Conservation (phyloP, 139 green algal species). For the Dunaliella primolecta region DNA sequence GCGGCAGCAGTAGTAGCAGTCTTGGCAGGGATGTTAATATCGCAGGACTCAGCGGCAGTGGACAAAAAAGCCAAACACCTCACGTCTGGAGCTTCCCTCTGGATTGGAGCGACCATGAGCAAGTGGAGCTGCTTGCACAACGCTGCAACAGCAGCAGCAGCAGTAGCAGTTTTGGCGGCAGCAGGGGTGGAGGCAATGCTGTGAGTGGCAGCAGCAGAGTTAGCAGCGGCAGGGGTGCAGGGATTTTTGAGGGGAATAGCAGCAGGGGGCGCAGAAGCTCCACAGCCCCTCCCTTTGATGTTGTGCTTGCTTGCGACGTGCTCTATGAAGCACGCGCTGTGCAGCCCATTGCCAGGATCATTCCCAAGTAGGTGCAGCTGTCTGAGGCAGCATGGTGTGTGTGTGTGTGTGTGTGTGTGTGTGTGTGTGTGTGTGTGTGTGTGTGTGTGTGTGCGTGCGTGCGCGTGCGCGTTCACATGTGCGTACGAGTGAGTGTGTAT, state of each 20-base stretch:
- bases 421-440: background rate
- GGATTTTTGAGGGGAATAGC: background rate
- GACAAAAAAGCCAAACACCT: too few relatives aligned
- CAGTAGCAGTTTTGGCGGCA: background rate
- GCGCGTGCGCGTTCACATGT: too few relatives aligned
- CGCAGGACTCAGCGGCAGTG: too few relatives aligned
- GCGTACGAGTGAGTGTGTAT: too few relatives aligned
- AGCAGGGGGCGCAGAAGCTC: background rate
- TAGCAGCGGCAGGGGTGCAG: background rate
- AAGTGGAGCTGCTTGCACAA: background rate
- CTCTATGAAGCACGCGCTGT: slow-evolving; percentile 61
- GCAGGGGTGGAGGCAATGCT: slow-evolving; percentile 10
- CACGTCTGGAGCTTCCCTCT: background rate
- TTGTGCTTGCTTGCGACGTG: slow-evolving; percentile 69
- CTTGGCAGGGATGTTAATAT: background rate
- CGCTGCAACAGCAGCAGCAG: slow-evolving; percentile 15
- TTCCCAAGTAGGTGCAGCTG: slow-evolving; percentile 27
- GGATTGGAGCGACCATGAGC: background rate
- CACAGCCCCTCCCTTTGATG: slow-evolving; percentile 43
- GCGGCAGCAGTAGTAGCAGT: slow-evolving; percentile 7
- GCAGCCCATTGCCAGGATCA: slow-evolving; percentile 44
- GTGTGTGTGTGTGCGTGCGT: background rate
- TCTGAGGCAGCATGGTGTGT: background rate
- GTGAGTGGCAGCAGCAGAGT: background rate
- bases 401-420: too few relatives aligned